Conservation (phyloP, 1,284 basidiomycete species). For the Cyathus pygmaeus region DNA sequence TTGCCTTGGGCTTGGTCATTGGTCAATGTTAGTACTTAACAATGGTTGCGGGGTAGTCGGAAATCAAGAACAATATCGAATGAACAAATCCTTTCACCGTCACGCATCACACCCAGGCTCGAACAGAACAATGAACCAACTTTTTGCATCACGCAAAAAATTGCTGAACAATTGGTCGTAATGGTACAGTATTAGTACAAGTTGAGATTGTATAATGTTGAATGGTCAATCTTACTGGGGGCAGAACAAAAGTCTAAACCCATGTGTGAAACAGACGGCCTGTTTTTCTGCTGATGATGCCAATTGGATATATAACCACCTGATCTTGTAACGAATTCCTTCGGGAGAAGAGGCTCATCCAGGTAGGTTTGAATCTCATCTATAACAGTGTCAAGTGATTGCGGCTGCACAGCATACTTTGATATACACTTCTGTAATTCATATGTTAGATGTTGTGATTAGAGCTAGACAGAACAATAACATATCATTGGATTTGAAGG, state of each 20-base stretch:
- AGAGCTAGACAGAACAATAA: neutral
- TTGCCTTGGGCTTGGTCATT: too few species aligned
- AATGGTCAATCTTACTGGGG: constrained; percentile 20
- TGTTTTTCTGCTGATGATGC: constrained; percentile 8
- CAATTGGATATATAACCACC: constrained; percentile 28
- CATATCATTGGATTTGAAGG: neutral
- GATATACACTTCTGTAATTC: neutral
- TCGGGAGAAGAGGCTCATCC: constrained; percentile 13
- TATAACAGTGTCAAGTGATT: neutral
- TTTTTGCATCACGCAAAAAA: too few species aligned
- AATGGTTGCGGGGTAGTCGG: too few species aligned
- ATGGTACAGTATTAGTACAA: neutral
- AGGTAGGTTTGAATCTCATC: constrained; percentile 26
- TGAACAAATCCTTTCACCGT: too few species aligned
- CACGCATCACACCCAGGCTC: too few species aligned
- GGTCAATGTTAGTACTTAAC: too few species aligned
- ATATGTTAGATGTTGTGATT: neutral
- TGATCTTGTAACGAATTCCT: constrained; percentile 10
- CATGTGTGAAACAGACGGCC: constrained; percentile 25
- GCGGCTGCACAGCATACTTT: neutral
- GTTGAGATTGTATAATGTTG: neutral
- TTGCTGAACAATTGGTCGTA: too few species aligned
- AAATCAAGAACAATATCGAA: too few species aligned
- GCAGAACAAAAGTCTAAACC: constrained; percentile 30
- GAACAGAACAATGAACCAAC: too few species aligned